Evolutionary conservation across 371 early-diverging fungal species (phyloP).

Genomic region (Syncephalastrum sp.): DNA sequence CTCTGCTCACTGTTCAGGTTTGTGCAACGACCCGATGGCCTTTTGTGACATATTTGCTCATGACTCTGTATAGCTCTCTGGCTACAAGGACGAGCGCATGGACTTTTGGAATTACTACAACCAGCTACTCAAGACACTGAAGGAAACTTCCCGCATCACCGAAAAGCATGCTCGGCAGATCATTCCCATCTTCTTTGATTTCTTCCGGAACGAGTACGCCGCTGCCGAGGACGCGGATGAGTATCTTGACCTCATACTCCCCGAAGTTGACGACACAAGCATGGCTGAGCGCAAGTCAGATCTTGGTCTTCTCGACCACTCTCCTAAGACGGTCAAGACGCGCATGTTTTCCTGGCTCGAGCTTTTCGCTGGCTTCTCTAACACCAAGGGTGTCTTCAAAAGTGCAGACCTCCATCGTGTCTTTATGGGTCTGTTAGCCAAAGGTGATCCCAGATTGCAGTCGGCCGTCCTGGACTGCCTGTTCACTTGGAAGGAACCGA

Average conservation of each 20-base stretch:
- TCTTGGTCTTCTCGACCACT: conserved; percentile 40
- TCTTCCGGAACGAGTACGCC: conserved; percentile 61
- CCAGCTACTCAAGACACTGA: conserved; percentile 66
- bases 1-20: conserved; percentile 8
- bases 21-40: background rate
- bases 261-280: conserved; percentile 33
- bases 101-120: conserved; percentile 80
- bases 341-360: conserved; percentile 67
- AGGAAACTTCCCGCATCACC: conserved; percentile 63
- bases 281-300: conserved; percentile 11
- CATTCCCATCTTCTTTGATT: conserved; percentile 75
- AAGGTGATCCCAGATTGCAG: conserved; percentile 82
- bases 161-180: conserved; percentile 71
- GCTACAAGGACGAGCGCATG: conserved; percentile 53
- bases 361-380: conserved; percentile 75
- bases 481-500: conserved; percentile 72
- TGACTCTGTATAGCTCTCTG: conserved; percentile 19
- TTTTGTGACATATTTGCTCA: background rate
- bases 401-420: conserved; percentile 54
- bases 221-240: conserved; percentile 48
- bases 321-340: conserved; percentile 40
- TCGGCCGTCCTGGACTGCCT: conserved; percentile 79
- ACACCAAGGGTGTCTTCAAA: conserved; percentile 56
- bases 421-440: conserved; percentile 73
- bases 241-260: background rate